Conservation (phyloP, 495 filamentous ascomycete species). For the Lasiosphaeria hispida region DNA sequence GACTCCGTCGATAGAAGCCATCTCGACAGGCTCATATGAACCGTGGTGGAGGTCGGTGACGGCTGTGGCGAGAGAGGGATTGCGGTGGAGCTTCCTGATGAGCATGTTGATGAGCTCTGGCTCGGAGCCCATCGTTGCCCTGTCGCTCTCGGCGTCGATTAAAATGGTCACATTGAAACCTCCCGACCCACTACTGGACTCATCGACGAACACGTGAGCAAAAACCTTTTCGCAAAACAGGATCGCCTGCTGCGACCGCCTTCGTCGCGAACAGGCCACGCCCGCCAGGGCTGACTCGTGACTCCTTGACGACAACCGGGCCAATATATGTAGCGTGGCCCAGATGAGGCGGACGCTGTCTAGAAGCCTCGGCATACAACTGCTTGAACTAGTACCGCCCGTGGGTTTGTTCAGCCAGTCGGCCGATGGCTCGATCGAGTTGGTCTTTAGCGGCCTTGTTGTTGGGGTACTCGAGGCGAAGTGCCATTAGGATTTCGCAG, state of each 20-base stretch:
- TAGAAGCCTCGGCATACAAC: slow-evolving; percentile 37
- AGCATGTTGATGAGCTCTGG: slow-evolving; percentile 39
- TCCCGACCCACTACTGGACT: not conserved
- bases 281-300: slow-evolving; percentile 23
- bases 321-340: slow-evolving; percentile 48
- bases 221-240: slow-evolving; percentile 59
- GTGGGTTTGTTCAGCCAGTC: slow-evolving; percentile 36
- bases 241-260: slow-evolving; percentile 49
- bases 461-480: slow-evolving; percentile 32
- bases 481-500: slow-evolving; percentile 20
- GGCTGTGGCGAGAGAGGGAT: slow-evolving; percentile 34
- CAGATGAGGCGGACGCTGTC: slow-evolving; percentile 33
- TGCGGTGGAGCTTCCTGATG: slow-evolving; percentile 46
- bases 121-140: slow-evolving; percentile 31
- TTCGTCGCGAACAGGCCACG: slow-evolving; percentile 26
- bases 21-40: slow-evolving; percentile 26
- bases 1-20: slow-evolving; percentile 36
- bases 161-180: slow-evolving; percentile 25
- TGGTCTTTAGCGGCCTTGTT: slow-evolving; percentile 27
- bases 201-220: slow-evolving; percentile 24
- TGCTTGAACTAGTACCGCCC: slow-evolving; percentile 42
- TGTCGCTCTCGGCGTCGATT: slow-evolving; percentile 33
- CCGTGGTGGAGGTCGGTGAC: slow-evolving; percentile 48
- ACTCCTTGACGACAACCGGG: slow-evolving; percentile 18
- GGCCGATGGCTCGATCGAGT: slow-evolving; percentile 27